These are phyloP conservation scores for Diplodia seriata DNA, from an alignment of 2,329 filamentous ascomycete genomes.

Conservation along the genomic window DNA sequence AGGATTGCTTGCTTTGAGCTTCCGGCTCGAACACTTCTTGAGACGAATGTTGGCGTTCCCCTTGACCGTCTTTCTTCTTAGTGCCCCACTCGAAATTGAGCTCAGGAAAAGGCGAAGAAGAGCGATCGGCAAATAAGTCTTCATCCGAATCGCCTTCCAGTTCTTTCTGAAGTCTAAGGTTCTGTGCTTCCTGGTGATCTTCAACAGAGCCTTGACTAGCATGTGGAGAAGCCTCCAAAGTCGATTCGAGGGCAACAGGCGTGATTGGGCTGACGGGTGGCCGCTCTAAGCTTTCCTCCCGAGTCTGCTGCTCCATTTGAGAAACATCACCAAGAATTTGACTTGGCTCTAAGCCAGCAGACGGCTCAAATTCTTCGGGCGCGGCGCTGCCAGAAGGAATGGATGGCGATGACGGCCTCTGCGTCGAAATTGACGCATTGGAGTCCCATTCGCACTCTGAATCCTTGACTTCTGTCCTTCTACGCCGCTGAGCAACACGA, in stretches of 20 bases:
- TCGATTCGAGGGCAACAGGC: background rate
- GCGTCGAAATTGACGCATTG: conserved; percentile 16
- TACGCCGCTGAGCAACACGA: conserved; percentile 5
- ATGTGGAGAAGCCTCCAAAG: background rate
- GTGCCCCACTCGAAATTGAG: conserved; percentile 5
- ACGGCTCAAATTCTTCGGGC: background rate
- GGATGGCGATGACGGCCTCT: conserved; percentile 17
- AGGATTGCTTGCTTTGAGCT: background rate
- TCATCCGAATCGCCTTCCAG: conserved; percentile 35
- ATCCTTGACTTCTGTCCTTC: conserved; percentile 23
- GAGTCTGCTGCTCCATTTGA: background rate
- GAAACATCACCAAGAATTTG: conserved; percentile 18
- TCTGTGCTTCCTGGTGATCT: conserved; percentile 30
- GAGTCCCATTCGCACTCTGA: conserved; percentile 27
- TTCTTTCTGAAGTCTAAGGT: conserved; percentile 36
- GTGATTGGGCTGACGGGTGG: conserved; percentile 18
- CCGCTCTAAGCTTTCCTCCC: background rate
- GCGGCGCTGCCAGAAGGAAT: background rate
- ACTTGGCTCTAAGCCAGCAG: background rate
- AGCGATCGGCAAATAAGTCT: conserved; percentile 34
- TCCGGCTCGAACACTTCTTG: background rate
- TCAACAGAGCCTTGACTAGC: background rate
- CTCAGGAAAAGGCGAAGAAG: conserved; percentile 26
- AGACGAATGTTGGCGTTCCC: background rate
- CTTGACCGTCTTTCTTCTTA: background rate